Base-by-base conservation (phyloP, 106 monocot genomes). In the Narthecium ossifragum region DNA sequence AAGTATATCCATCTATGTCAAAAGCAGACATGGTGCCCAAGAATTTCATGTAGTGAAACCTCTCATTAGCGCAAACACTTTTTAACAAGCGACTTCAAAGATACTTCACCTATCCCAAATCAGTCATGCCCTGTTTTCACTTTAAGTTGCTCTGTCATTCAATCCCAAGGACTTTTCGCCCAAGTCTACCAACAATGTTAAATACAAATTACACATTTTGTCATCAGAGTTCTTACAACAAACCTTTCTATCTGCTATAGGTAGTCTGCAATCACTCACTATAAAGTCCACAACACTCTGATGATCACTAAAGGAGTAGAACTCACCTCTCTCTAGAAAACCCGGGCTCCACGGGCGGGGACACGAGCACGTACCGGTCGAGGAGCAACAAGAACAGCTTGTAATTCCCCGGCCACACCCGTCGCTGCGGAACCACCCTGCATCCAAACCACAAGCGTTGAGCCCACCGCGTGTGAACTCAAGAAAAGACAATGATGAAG, bases 331-430 rank as follows among this genome's bases (percentile, higher is more conserved):
- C 46, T 46, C 61, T 52, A 3, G 12, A 52, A 45, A 63, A 33
- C 0, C 46, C 32, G 22, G 54, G 20, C 1, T 25, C 26, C 54
- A 33, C 23, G 1, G 54, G 5, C 60, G 55, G 54, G 46, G 54
- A 62, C 26, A 55, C 55, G 34, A 71, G n/a, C 0, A 15, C 55
- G 32, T 61, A 47, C 43, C 54, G 62, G 22, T 26, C 20, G 26
- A 71, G 18, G 5, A 71, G 61, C 40, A 63, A 62, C 45, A 71
- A 55, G n/a, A 63, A 71, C 33, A 71, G 46, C 40, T 63, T 55
- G 29, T 71, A 71, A 24, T 62, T 63, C 71, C 63, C 71, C 43
- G 71, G 71, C 45, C 63, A 53, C 2, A 6, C 38, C 34, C n/a
- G 26, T 23, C 45, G 74, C 22, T 68, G 34, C 26, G 63, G 48